phyloP scores from a whole-genome alignment of 441 rosid genomes.

The Cnidoscolus chayamansa region DNA sequence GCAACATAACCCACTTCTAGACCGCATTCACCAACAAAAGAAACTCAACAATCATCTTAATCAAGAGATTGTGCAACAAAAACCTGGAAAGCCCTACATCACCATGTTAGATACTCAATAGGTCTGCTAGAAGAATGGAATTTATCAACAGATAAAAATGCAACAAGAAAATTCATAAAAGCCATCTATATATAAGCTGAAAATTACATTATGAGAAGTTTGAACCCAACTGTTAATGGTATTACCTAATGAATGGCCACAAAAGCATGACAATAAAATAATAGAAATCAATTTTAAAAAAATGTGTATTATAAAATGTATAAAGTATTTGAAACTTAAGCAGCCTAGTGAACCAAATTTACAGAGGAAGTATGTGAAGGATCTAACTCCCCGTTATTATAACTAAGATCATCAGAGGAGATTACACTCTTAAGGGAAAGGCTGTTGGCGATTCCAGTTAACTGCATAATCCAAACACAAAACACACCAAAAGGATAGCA shows the following conservation, averaged over 20 bases:
- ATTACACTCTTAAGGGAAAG: conserved; percentile 11
- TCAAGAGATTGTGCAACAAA: too few relatives aligned
- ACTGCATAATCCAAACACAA: conserved; percentile 32
- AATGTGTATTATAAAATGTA: not conserved
- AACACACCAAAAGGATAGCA: conserved; percentile 16
- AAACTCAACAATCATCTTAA: too few relatives aligned
- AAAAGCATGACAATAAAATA: too few relatives aligned
- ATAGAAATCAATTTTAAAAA: not conserved
- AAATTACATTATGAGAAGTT: too few relatives aligned
- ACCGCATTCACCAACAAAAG: not conserved
- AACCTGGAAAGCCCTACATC: too few relatives aligned
- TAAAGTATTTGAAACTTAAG: not conserved
- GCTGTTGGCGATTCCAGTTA: conserved; percentile 32
- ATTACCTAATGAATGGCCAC: too few relatives aligned
- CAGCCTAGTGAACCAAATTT: not conserved
- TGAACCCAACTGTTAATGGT: too few relatives aligned
- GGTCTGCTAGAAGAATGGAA: too few relatives aligned
- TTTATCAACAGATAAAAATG: too few relatives aligned
- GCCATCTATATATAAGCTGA: too few relatives aligned
- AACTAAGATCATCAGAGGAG: conserved; percentile 20
- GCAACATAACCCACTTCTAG: conserved; percentile 5
- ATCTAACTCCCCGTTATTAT: conserved; percentile 41
- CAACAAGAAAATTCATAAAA: too few relatives aligned
- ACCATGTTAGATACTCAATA: too few relatives aligned
- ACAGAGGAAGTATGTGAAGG: conserved; percentile 5